Evolutionary conservation across 1,284 basidiomycete genomes (phyloP).

Genomic region (Cryptococcus depauperatus): DNA sequence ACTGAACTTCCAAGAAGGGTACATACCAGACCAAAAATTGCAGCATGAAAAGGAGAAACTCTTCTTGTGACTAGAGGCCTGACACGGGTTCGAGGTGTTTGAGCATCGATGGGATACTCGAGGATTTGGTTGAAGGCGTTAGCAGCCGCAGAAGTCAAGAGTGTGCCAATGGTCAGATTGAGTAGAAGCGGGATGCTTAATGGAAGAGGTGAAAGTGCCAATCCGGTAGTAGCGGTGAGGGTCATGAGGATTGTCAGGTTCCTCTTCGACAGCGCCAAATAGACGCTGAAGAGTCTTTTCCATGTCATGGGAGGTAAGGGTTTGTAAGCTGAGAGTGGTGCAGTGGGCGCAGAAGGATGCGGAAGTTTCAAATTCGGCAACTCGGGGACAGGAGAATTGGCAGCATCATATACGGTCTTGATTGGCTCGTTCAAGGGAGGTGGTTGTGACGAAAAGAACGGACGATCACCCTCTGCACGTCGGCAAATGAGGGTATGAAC

Average conservation of each 20-base stretch:
- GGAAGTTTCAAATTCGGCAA: slow-evolving; percentile 32
- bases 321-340: slow-evolving; percentile 39
- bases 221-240: slow-evolving; percentile 83
- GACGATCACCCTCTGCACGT: slow-evolving; percentile 9
- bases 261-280: slow-evolving; percentile 78
- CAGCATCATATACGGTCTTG: slow-evolving; percentile 33
- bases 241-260: slow-evolving; percentile 82
- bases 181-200: slow-evolving; percentile 74
- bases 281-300: slow-evolving; percentile 56
- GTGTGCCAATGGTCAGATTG: slow-evolving; percentile 79
- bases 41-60: slow-evolving; percentile 76
- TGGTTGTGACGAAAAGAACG: slow-evolving; percentile 26
- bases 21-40: slow-evolving; percentile 65
- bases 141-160: slow-evolving; percentile 84
- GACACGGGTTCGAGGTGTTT: slow-evolving; percentile 85
- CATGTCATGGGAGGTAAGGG: slow-evolving; percentile 50
- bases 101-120: slow-evolving; percentile 92
- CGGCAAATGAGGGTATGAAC: background rate
- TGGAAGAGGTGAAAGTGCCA: slow-evolving; percentile 83
- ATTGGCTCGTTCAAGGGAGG: slow-evolving; percentile 8
- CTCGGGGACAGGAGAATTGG: slow-evolving; percentile 19
- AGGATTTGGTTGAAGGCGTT: slow-evolving; percentile 93
- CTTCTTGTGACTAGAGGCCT: slow-evolving; percentile 80
- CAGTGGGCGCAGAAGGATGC: slow-evolving; percentile 26
- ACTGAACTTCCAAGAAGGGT: slow-evolving; percentile 70